Base-by-base conservation (phyloP, 148 eudicot genomes). In the Cornus controversa region DNA sequence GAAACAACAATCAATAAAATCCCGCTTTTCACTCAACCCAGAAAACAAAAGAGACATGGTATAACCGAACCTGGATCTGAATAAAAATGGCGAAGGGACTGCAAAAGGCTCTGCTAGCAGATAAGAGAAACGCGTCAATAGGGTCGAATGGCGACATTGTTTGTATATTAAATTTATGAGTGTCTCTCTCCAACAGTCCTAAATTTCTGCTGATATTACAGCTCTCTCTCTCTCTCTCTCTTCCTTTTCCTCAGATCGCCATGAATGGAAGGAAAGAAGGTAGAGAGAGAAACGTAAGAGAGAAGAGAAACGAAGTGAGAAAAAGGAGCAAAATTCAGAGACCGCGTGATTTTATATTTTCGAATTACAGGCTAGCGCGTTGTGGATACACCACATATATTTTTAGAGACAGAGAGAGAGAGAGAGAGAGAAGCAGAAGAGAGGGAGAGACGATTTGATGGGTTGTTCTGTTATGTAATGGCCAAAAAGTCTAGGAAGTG, bases 21-120 rank as follows among this genome's bases (percentile, higher is more conserved):
- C 50, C 57, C 15, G 54, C 7, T 16, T 16, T 40, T 45, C 73
- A 42, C 22, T 5, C 20, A 26, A 7, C 25, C 26, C 53, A 18
- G 5, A 60, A n/a, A 26, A 42, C 25, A 42, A 64, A 53, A 28
- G 53, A 18, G 50, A 54, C 37, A 76, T 10, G 58, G 66, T 40
- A 70, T 60, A 77, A 13, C 15, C 66, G 25, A 16, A 91, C 94
- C 99, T 95, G 99, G 94, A 93, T 91, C 94, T 95, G 99, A 72
- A 95, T 25, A 75, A 91, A 95, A 76, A 85, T 37, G 25, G 92
- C 96, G 65, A 89, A 13, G 8, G 92, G 91, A 69, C 77, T 73
- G 74, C 88, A 87, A 54, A 81, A 91, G 64, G 93, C 90, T 82
- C 85, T 82, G 86, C 91, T 90, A 15, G 93, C 89, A 64, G 90